Conservation (phyloP, 257 asterid genomes). For the Ocimum tenuiflorum region DNA sequence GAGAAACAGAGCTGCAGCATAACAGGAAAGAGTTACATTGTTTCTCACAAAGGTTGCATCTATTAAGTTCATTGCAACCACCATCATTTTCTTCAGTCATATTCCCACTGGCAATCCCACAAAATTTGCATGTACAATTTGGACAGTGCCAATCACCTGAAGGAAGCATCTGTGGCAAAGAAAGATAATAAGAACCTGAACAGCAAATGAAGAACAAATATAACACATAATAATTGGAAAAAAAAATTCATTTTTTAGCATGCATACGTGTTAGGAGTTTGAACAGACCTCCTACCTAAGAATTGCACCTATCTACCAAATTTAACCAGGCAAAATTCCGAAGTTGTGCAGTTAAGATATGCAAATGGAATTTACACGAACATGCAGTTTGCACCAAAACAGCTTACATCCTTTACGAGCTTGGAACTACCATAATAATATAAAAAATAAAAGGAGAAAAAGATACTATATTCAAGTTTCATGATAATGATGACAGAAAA, state of each 20-base stretch:
- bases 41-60: conserved; percentile 74
- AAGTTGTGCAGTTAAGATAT: neutral
- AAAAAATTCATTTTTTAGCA: neutral
- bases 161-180: conserved; percentile 63
- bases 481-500: conserved; percentile 4
- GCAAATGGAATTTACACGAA: neutral
- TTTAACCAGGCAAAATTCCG: neutral
- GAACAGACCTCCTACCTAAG: neutral
- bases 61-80: conserved; percentile 35
- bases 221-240: conserved; percentile 1
- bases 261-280: conserved; percentile 3
- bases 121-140: conserved; percentile 76
- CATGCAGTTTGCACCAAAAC: neutral
- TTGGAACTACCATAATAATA: neutral
- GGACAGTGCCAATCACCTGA: conserved; percentile 97
- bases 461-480: neutral
- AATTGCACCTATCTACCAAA: neutral
- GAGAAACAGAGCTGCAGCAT: conserved; percentile 6
- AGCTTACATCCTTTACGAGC: neutral
- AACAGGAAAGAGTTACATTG: conserved; percentile 52
- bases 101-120: conserved; percentile 40
- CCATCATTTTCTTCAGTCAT: conserved; percentile 28
- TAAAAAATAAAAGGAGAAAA: neutral
- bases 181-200: conserved; percentile 13
- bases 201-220: neutral